Evolutionary conservation across 495 filamentous ascomycete species (phyloP).

Genomic region (Penicillium canariense): DNA sequence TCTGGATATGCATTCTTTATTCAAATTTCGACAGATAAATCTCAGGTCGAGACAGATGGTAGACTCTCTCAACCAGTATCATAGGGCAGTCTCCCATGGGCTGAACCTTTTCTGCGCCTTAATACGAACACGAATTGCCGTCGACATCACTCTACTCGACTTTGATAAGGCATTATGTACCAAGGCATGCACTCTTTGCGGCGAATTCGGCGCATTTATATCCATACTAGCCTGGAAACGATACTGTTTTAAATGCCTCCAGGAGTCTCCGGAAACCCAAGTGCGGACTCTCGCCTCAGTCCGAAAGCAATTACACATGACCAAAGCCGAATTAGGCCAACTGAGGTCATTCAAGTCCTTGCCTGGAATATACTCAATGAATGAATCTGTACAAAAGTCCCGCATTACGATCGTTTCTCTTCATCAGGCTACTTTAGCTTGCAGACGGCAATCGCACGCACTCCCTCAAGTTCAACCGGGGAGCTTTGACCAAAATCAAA

Average conservation of each 20-base stretch:
- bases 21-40: constrained; percentile 40
- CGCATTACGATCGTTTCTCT: constrained; percentile 33
- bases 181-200: constrained; percentile 32
- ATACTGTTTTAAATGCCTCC: constrained; percentile 37
- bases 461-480: constrained; percentile 13
- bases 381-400: constrained; percentile 24
- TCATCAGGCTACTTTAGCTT: constrained; percentile 28
- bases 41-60: constrained; percentile 32
- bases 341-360: constrained; percentile 32
- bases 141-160: constrained; percentile 29
- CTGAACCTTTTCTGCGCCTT: constrained; percentile 40
- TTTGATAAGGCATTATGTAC: constrained; percentile 36
- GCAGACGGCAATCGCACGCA: constrained; percentile 18
- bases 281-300: constrained; percentile 29
- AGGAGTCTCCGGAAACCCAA: constrained; percentile 26
- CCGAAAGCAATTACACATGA: constrained; percentile 33
- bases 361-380: constrained; percentile 36
- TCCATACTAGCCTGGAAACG: constrained; percentile 34
- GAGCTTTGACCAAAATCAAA: constrained; percentile 25
- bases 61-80: constrained; percentile 36
- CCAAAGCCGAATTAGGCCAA: constrained; percentile 25
- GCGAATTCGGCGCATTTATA: constrained; percentile 35
- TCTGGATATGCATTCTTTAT: constrained; percentile 39
- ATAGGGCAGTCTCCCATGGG: constrained; percentile 31
- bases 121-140: constrained; percentile 33